phyloP scores from a whole-genome alignment of 768 basidiomycete genomes.

The Panaeolus cyanescens region DNA sequence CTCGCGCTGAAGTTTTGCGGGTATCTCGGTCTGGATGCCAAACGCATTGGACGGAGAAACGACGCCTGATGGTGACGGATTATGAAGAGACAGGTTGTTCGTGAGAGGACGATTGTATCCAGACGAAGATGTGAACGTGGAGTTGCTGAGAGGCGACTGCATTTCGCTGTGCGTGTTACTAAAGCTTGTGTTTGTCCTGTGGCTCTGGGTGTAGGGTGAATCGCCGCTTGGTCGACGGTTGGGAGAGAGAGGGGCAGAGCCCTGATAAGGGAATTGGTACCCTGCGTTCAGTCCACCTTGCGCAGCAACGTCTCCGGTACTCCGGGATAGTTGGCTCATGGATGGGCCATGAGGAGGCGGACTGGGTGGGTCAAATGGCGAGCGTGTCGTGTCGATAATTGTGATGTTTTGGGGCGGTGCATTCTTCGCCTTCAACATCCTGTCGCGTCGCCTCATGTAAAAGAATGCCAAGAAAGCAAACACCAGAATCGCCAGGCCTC shows the following conservation, averaged over 20 bases:
- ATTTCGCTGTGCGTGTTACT: neutral
- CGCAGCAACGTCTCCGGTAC: neutral
- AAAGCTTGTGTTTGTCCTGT: neutral
- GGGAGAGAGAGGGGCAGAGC: neutral
- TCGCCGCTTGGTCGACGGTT: neutral
- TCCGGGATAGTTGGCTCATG: neutral
- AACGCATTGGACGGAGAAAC: neutral
- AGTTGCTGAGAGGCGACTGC: neutral
- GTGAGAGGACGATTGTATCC: neutral
- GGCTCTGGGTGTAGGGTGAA: neutral
- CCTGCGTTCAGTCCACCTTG: neutral
- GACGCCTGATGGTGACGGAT: neutral
- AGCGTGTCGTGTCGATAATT: neutral
- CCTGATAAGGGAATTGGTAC: neutral
- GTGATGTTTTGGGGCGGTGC: neutral
- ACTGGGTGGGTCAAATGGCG: neutral
- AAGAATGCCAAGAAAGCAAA: neutral
- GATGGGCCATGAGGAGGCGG: neutral
- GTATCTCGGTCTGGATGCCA: neutral
- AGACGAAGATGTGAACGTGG: neutral
- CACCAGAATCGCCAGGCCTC: conserved; percentile 22
- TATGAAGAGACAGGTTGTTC: neutral
- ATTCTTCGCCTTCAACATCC: neutral
- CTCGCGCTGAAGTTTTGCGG: neutral
- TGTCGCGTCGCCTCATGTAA: conserved; percentile 1